Evolutionary conservation across 805 yeast genomes (phyloP).

Genomic region (Teunomyces cretensis): DNA sequence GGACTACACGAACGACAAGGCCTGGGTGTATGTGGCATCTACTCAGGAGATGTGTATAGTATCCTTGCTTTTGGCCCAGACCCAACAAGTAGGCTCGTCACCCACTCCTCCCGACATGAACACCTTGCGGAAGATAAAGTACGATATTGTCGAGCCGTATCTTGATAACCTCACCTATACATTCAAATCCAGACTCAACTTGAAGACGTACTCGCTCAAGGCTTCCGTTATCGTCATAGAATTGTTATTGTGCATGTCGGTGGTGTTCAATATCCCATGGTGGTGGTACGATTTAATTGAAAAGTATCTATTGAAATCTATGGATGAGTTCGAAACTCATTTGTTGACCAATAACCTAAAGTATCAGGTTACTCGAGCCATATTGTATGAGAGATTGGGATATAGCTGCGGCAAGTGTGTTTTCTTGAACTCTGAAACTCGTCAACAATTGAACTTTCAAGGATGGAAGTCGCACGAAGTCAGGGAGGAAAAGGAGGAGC

Average conservation of each 20-base stretch:
- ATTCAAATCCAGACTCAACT: slow-evolving; percentile 66
- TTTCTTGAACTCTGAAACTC: slow-evolving; percentile 10
- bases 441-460: neutral
- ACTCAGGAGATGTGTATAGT: slow-evolving; percentile 86
- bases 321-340: slow-evolving; percentile 47
- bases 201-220: slow-evolving; percentile 69
- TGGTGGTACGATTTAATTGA: slow-evolving; percentile 47
- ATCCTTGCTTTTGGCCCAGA: slow-evolving; percentile 62
- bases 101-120: slow-evolving; percentile 39
- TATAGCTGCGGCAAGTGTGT: slow-evolving; percentile 49
- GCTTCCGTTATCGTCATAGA: slow-evolving; percentile 69
- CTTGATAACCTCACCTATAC: slow-evolving; percentile 75
- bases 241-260: slow-evolving; percentile 53
- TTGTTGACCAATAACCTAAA: slow-evolving; percentile 38
- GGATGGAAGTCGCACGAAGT: slow-evolving; percentile 1
- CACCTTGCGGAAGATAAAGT: slow-evolving; percentile 47
- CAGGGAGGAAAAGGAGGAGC: slow-evolving; percentile 10
- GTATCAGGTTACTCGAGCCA: slow-evolving; percentile 46
- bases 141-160: slow-evolving; percentile 56
- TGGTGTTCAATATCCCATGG: slow-evolving; percentile 40
- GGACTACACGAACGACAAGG: slow-evolving; percentile 74
- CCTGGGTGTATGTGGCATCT: slow-evolving; percentile 79
- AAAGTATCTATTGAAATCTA: slow-evolving; percentile 44
- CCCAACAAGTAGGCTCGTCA: slow-evolving; percentile 33
- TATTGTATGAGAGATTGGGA: slow-evolving; percentile 43